phyloP scores from a whole-genome alignment of 768 basidiomycete species.

The Tricholoma hemisulphureum region DNA sequence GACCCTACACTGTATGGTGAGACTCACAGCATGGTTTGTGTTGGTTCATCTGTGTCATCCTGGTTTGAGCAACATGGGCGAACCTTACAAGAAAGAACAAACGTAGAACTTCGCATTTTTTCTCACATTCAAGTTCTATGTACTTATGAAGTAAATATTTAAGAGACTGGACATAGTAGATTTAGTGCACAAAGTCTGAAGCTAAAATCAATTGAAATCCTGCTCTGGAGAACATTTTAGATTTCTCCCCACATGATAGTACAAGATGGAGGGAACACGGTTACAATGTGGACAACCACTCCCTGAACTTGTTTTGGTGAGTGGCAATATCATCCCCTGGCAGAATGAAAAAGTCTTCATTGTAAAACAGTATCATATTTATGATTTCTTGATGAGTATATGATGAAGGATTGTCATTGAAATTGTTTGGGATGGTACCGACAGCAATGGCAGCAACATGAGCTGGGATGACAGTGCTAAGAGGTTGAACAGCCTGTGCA shows the following conservation, averaged over 20 bases:
- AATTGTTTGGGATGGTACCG: slow-evolving; percentile 10
- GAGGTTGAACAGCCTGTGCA: not conserved
- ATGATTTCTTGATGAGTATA: slow-evolving; percentile 13
- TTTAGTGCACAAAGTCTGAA: too few species aligned
- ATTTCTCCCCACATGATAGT: not conserved
- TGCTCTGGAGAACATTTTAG: not conserved
- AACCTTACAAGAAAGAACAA: too few species aligned
- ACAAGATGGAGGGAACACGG: too few species aligned
- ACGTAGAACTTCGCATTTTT: too few species aligned
- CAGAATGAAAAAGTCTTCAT: slow-evolving; percentile 16
- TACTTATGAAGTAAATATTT: too few species aligned
- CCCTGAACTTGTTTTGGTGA: slow-evolving; percentile 8
- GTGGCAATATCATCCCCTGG: slow-evolving; percentile 6
- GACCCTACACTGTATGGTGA: too few species aligned
- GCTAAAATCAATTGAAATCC: too few species aligned
- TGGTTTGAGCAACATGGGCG: too few species aligned
- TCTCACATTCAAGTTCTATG: too few species aligned
- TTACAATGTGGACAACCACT: not conserved
- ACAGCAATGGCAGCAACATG: slow-evolving; percentile 8
- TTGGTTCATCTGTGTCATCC: too few species aligned
- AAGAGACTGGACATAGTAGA: too few species aligned
- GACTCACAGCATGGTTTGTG: too few species aligned
- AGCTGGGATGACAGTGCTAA: not conserved
- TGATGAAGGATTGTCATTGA: slow-evolving; percentile 5
- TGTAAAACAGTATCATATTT: slow-evolving; percentile 17